Evolutionary conservation across 352 stramenopile species (phyloP), one percentile per base, ranked within the genome.

Genomic region (Blastocystis sp.): DNA sequence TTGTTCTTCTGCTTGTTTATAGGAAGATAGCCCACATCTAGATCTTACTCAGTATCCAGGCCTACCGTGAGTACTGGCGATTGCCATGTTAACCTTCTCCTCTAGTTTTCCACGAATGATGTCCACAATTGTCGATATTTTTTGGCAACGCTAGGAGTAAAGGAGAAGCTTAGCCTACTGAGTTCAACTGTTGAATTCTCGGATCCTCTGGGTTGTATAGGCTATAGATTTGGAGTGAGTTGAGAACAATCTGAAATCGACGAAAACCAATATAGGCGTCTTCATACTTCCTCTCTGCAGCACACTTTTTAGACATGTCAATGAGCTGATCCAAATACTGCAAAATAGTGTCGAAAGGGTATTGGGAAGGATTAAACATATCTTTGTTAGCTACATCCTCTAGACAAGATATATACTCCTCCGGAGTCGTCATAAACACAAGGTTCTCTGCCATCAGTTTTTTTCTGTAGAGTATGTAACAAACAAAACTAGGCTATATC

Each of bases 241-340:
- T 85, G 39, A 85, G 50, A 37, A 85, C 73, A 43, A 85, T 85
- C 47, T 85, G 73, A 50, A 68, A 85, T 37, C 73, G 73, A 45
- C 73, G 73, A 68, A 85, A 85, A 2, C 73, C 73, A 13, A 85
- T 85, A 37, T 85, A 85, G 3, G 45, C 73, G 47, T 85, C 73
- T 13, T 85, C 47, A 18, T 55, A 20, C 6, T 85, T 66, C 24
- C 37, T 45, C 11, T 68, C 63, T 16, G 53, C 3, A 37, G 73
- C 39, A 66, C 73, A 85, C 2, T 66, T 41, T 18, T 85, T 85
- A 9, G 73, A 30, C 11, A 85, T 66, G 5, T 45, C 16, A 43
- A 85, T 69, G 30, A 85, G 73, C 11, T 68, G 26, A 43, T 85
- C 53, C 26, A 85, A 41, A 45, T 85, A 85, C 26, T 85, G 13